Conservation (phyloP, 2,329 filamentous ascomycete species). For the Fusarium sororula region DNA sequence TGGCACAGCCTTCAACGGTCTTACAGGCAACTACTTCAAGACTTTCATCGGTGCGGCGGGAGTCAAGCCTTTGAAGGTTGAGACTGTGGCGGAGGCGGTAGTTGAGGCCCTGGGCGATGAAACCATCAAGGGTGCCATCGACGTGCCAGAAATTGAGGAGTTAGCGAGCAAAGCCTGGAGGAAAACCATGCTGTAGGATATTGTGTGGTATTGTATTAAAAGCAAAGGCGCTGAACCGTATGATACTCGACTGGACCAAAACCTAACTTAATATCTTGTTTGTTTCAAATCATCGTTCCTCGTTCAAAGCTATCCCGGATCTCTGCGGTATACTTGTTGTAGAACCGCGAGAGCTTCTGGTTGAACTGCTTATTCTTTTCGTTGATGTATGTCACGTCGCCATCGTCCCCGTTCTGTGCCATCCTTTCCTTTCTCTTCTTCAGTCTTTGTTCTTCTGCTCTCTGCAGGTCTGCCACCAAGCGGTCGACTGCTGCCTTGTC, state of each 20-base stretch:
- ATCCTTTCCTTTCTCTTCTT: constrained; percentile 87
- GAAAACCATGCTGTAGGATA: constrained; percentile 80
- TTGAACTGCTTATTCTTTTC: constrained; percentile 99
- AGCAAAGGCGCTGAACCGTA: constrained; percentile 48
- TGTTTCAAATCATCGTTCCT: constrained; percentile 86
- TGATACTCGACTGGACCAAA: constrained; percentile 34
- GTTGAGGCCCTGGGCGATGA: constrained; percentile 86
- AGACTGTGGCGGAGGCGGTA: constrained; percentile 87
- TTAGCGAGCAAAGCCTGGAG: constrained; percentile 87
- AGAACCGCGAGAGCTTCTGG: constrained; percentile 93
- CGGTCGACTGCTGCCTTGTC: constrained; percentile 88
- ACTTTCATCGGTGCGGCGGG: constrained; percentile 83
- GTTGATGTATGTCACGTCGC: constrained; percentile 98
- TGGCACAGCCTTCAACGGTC: constrained; percentile 78
- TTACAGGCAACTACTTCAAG: constrained; percentile 79
- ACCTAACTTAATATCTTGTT: constrained; percentile 16
- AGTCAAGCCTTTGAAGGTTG: constrained; percentile 86
- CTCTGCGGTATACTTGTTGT: constrained; percentile 98
- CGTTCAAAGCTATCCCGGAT: constrained; percentile 98
- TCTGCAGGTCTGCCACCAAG: constrained; percentile 84
- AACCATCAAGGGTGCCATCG: constrained; percentile 76
- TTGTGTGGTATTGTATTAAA: constrained; percentile 20
- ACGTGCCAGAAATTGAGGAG: constrained; percentile 81
- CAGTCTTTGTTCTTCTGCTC: constrained; percentile 85
- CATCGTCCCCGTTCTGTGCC: constrained; percentile 81